Evolutionary conservation across 495 filamentous ascomycete species (phyloP).

Genomic region (Penicillium desertorum): DNA sequence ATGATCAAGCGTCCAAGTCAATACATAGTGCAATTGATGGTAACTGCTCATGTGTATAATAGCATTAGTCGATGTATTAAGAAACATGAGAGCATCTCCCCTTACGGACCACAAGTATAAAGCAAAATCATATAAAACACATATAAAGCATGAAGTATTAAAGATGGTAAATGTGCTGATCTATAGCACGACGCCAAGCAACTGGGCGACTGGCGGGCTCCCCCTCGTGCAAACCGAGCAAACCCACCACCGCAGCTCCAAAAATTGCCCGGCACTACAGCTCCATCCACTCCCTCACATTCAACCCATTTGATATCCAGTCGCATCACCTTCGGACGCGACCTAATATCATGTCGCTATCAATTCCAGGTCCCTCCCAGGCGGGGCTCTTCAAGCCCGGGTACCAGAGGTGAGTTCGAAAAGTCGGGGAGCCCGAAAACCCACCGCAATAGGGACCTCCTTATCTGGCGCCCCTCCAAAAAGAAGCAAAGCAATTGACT

Average conservation of each 20-base stretch:
- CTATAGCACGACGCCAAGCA: conserved; percentile 8
- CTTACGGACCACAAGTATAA: not conserved
- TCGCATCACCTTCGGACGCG: conserved; percentile 30
- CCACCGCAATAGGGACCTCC: conserved; percentile 36
- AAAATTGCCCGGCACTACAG: conserved; percentile 47
- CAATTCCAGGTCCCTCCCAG: conserved; percentile 90
- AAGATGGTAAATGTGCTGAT: not conserved
- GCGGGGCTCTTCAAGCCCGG: conserved; percentile 92
- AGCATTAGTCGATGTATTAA: not conserved
- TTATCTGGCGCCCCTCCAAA: conserved; percentile 21
- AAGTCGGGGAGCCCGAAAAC: conserved; percentile 14
- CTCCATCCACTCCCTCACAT: conserved; percentile 23
- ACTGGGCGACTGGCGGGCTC: conserved; percentile 33
- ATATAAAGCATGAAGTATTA: not conserved
- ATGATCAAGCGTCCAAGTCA: not conserved
- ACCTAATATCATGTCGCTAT: conserved; percentile 76
- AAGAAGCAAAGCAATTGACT: conserved; percentile 11
- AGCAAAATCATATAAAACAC: not conserved
- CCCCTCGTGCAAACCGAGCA: conserved; percentile 48
- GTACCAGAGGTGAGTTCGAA: conserved; percentile 79
- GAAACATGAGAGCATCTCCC: not conserved
- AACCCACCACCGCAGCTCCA: conserved; percentile 45
- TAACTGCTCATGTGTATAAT: conserved; percentile 1
- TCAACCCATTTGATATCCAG: conserved; percentile 24
- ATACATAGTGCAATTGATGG: not conserved